Evolutionary conservation across 768 basidiomycete genomes (phyloP).

Genomic region (Cubamyces lactineus): DNA sequence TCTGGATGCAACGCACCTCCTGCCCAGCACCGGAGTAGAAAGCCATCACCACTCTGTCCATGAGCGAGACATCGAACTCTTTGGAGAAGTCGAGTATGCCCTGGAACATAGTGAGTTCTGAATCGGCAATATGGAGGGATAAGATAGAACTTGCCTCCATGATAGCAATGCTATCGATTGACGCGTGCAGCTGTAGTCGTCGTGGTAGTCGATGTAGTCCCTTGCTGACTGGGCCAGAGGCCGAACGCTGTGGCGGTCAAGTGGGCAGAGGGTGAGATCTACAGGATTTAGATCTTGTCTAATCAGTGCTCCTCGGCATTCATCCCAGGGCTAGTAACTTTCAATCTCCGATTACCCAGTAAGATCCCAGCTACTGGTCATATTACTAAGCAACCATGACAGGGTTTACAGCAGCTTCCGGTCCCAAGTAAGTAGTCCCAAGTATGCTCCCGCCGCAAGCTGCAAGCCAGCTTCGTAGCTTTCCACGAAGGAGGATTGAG

Average conservation of each 20-base stretch:
- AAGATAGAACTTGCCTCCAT: slow-evolving; percentile 43
- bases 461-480: no score
- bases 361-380: background rate
- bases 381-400: slow-evolving; percentile 9
- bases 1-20: slow-evolving; percentile 58
- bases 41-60: slow-evolving; percentile 93
- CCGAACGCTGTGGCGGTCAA: slow-evolving; percentile 30
- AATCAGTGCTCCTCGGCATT: slow-evolving; percentile 20
- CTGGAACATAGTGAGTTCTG: slow-evolving; percentile 43
- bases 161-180: slow-evolving; percentile 29
- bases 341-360: slow-evolving; percentile 17
- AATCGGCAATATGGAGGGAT: background rate
- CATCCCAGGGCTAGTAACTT: background rate
- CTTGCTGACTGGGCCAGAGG: slow-evolving; percentile 25
- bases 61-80: slow-evolving; percentile 89
- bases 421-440: background rate
- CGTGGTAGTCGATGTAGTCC: slow-evolving; percentile 30
- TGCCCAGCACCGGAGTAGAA: slow-evolving; percentile 85
- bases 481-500: no score
- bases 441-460: no score
- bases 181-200: slow-evolving; percentile 26
- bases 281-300: slow-evolving; percentile 25
- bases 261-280: slow-evolving; percentile 36
- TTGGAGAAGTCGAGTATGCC: slow-evolving; percentile 90
- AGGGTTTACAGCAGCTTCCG: background rate